These are phyloP conservation scores for Trichosporon coremiiforme DNA, from an alignment of 1,284 basidiomycete species.

Conservation along the genomic window DNA sequence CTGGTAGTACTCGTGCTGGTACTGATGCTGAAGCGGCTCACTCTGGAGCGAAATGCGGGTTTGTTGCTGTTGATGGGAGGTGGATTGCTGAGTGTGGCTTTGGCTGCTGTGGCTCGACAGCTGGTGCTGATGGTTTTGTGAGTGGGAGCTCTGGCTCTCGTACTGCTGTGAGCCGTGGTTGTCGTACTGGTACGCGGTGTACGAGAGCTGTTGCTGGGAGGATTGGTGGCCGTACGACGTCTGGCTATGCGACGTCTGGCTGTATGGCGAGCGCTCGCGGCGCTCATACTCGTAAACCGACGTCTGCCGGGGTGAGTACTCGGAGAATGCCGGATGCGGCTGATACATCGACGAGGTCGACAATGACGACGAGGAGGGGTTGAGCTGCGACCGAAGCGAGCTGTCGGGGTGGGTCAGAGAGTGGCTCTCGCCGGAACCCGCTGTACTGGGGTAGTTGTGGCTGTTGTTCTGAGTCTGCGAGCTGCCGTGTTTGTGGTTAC, in stretches of 20 bases:
- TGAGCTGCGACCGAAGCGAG: background rate
- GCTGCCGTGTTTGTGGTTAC: background rate
- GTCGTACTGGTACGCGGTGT: background rate
- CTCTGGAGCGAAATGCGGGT: background rate
- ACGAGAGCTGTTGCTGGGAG: background rate
- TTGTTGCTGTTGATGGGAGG: slow-evolving; percentile 1
- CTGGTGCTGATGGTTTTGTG: slow-evolving; percentile 4
- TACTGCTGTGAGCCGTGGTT: background rate
- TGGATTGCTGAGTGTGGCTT: background rate
- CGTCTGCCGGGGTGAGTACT: background rate
- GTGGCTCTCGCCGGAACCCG: background rate
- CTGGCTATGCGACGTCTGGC: background rate
- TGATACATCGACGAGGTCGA: background rate
- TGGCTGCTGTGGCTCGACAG: background rate
- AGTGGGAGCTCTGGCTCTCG: background rate
- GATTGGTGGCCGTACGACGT: background rate
- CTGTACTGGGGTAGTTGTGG: background rate
- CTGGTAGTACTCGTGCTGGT: slow-evolving; percentile 8
- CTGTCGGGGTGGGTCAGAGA: background rate
- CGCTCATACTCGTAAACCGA: background rate
- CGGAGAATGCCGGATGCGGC: background rate
- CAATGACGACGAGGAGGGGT: background rate
- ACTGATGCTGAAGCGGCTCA: background rate
- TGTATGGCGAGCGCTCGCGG: background rate
- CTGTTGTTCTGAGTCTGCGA: background rate